phyloP scores from a whole-genome alignment of 768 basidiomycete genomes.

The Coprinopsis cinerea region DNA sequence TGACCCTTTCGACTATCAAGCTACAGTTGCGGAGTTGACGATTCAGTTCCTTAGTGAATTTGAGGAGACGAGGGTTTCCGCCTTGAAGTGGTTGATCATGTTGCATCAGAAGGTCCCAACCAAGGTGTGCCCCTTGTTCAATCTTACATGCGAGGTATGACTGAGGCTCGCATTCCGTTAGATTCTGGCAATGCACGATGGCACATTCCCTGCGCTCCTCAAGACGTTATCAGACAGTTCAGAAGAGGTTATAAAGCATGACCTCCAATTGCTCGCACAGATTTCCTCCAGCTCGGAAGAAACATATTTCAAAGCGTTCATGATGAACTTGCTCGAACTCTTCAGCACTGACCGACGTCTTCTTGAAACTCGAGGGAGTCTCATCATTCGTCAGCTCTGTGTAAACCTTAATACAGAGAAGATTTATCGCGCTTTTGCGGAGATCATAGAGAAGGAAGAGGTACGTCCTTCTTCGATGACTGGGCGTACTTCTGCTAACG shows the following conservation, averaged over 20 bases:
- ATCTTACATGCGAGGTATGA: not conserved
- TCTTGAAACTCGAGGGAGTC: slow-evolving; percentile 85
- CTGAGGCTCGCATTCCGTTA: slow-evolving; percentile 22
- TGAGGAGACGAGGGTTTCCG: slow-evolving; percentile 93
- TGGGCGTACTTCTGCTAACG: not conserved
- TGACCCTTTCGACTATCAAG: slow-evolving; percentile 83
- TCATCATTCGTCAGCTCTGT: slow-evolving; percentile 94
- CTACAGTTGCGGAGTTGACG: slow-evolving; percentile 88
- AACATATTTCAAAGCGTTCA: slow-evolving; percentile 90
- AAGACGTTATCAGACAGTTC: slow-evolving; percentile 96
- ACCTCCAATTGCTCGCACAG: slow-evolving; percentile 91
- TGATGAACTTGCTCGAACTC: slow-evolving; percentile 89
- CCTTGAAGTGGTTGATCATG: slow-evolving; percentile 98
- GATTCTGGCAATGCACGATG: slow-evolving; percentile 96
- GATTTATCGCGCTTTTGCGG: slow-evolving; percentile 93
- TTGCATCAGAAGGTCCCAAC: slow-evolving; percentile 95
- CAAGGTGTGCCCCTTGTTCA: slow-evolving; percentile 56
- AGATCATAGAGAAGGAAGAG: slow-evolving; percentile 97
- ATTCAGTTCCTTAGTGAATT: slow-evolving; percentile 94
- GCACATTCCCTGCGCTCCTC: slow-evolving; percentile 90
- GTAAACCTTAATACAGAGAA: slow-evolving; percentile 90
- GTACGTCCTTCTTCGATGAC: slow-evolving; percentile 34
- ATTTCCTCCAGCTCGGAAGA: slow-evolving; percentile 96
- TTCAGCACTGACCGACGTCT: slow-evolving; percentile 92
- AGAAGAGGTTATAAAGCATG: slow-evolving; percentile 96